Conservation (phyloP, 306 rosid genomes). For the Cicer yamashitae region DNA sequence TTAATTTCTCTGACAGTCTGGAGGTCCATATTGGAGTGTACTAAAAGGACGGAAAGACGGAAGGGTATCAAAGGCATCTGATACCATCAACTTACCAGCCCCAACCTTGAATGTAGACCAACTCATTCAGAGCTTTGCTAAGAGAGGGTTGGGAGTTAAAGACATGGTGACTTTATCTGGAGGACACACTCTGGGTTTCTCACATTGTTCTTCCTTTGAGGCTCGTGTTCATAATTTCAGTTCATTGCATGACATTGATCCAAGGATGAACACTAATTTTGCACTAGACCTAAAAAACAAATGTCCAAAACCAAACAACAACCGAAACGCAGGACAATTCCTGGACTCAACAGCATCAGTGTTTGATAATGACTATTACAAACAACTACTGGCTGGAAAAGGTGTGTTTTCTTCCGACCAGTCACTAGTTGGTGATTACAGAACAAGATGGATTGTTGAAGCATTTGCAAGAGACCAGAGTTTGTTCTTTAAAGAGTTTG, state of each 20-base stretch:
- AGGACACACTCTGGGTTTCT: conserved; percentile 81
- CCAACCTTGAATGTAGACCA: conserved; percentile 68
- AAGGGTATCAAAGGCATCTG: conserved; percentile 68
- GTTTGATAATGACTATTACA: conserved; percentile 76
- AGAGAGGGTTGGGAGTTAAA: conserved; percentile 69
- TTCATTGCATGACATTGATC: conserved; percentile 59
- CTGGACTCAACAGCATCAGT: conserved; percentile 73
- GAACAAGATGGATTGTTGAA: conserved; percentile 74
- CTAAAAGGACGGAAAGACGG: conserved; percentile 86
- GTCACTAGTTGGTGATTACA: conserved; percentile 58
- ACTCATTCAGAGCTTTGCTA: conserved; percentile 66
- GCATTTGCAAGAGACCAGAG: conserved; percentile 66
- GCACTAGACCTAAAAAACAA: conserved; percentile 56
- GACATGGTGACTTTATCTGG: conserved; percentile 79
- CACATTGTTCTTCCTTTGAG: conserved; percentile 77
- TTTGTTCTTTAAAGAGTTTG: conserved; percentile 68
- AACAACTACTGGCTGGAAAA: conserved; percentile 52
- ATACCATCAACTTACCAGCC: conserved; percentile 68
- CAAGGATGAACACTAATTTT: conserved; percentile 57
- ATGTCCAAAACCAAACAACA: conserved; percentile 66
- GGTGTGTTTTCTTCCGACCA: conserved; percentile 79
- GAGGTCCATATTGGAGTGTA: conserved; percentile 80
- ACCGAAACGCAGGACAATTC: conserved; percentile 57
- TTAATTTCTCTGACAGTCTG: conserved; percentile 53
- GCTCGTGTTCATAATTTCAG: conserved; percentile 60